Evolutionary conservation across 1,139 yeast species (phyloP).

Genomic region (Oligophagozyma castellii): DNA sequence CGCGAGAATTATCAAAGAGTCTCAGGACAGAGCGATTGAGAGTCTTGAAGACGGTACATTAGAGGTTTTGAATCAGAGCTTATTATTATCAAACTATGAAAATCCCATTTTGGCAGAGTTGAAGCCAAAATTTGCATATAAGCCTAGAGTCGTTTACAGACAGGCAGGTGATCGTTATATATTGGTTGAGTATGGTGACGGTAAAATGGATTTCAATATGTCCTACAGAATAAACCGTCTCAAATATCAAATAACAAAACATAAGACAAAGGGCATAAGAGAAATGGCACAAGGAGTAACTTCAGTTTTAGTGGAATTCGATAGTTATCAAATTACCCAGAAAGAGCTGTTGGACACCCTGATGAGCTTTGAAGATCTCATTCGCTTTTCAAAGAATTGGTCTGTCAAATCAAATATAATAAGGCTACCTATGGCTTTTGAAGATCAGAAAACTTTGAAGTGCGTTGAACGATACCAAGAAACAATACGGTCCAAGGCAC

Average conservation of each 20-base stretch:
- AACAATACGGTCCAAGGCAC: constrained; percentile 85
- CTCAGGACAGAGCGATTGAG: constrained; percentile 44
- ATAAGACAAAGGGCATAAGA: constrained; percentile 62
- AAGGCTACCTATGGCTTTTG: constrained; percentile 91
- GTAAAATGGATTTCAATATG: constrained; percentile 69
- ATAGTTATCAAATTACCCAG: constrained; percentile 49
- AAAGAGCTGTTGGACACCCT: constrained; percentile 45
- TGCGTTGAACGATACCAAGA: constrained; percentile 87
- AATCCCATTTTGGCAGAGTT: constrained; percentile 45
- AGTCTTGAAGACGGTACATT: constrained; percentile 22
- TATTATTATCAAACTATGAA: constrained; percentile 26
- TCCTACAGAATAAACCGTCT: constrained; percentile 76
- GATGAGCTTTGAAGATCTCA: constrained; percentile 61
- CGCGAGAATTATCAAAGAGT: constrained; percentile 49
- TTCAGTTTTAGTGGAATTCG: constrained; percentile 78
- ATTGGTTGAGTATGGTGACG: constrained; percentile 85
- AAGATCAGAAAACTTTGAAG: constrained; percentile 73
- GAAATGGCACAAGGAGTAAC: constrained; percentile 98
- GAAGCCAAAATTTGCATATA: constrained; percentile 32
- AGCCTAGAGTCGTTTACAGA: constrained; percentile 72
- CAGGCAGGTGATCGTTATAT: constrained; percentile 96
- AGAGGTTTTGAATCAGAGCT: constrained; percentile 27
- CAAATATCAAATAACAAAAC: constrained; percentile 53
- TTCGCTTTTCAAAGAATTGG: constrained; percentile 69
- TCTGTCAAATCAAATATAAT: constrained; percentile 68